Percentiles rank a stretch among this genome's conserved stretches.
Evolutionary conservation across 192 early-diverging fungal species (phyloP).

Genomic region (Chytriomyces sp.): DNA sequence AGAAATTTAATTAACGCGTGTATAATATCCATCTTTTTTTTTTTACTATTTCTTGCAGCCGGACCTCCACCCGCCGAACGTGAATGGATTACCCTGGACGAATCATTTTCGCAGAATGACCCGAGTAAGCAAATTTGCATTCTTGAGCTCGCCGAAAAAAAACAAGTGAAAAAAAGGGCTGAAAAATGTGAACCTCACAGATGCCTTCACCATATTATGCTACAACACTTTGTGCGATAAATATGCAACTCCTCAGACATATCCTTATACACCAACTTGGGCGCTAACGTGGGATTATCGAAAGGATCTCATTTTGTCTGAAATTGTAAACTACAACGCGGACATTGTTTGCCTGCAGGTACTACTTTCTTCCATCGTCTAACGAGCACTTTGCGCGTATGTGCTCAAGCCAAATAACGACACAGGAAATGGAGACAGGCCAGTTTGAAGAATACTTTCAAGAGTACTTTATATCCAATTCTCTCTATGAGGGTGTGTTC

Average conservation of each 20-base stretch:
- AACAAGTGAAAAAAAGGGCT: background rate
- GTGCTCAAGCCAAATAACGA: background rate
- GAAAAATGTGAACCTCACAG: slow-evolving; percentile 44
- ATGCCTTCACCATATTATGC: slow-evolving; percentile 85
- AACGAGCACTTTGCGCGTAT: background rate
- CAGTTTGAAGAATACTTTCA: slow-evolving; percentile 91
- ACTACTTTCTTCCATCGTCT: background rate
- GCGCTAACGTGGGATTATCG: slow-evolving; percentile 92
- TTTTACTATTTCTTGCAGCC: slow-evolving; percentile 52
- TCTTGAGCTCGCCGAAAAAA: background rate
- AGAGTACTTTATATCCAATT: slow-evolving; percentile 68
- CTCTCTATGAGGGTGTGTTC: slow-evolving; percentile 89
- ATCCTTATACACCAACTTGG: slow-evolving; percentile 96
- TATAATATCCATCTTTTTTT: no score
- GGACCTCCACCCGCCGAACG: slow-evolving; percentile 80
- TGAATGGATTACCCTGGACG: slow-evolving; percentile 88
- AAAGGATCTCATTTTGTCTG: slow-evolving; percentile 83
- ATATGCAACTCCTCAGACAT: slow-evolving; percentile 85
- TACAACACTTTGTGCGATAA: slow-evolving; percentile 93
- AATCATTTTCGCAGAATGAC: slow-evolving; percentile 50
- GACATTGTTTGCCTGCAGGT: slow-evolving; percentile 94
- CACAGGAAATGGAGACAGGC: slow-evolving; percentile 82
- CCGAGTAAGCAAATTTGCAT: slow-evolving; percentile 22
- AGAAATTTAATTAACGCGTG: no score
- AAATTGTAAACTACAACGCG: slow-evolving; percentile 83